phyloP scores from a whole-genome alignment of 2,329 filamentous ascomycete species.

The Lasiodiplodia sp. region DNA sequence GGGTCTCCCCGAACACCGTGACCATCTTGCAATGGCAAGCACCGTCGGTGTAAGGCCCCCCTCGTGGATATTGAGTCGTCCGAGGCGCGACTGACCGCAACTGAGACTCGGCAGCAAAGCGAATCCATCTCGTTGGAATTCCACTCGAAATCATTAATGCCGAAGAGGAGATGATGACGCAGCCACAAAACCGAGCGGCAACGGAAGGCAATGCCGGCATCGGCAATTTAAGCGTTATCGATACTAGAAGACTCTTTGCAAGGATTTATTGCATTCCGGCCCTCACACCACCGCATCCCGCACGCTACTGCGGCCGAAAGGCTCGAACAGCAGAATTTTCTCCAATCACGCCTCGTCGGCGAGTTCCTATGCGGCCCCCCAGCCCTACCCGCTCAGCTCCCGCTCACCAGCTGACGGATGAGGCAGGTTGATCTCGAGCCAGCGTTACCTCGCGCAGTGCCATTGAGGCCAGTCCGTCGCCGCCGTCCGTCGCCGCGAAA shows the following conservation, averaged over 20 bases:
- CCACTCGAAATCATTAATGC: too few species aligned
- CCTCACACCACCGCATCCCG: constrained; percentile 21
- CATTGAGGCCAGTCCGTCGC: background rate
- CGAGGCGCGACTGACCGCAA: background rate
- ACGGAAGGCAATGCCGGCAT: constrained; percentile 2
- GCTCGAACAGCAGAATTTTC: constrained; percentile 4
- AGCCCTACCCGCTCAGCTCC: constrained; percentile 18
- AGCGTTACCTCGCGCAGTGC: constrained; percentile 6
- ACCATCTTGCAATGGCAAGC: background rate
- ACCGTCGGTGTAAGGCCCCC: background rate
- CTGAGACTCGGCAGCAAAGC: background rate
- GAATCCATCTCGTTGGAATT: background rate
- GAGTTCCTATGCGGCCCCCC: background rate
- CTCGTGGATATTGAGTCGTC: background rate
- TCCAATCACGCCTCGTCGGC: constrained; percentile 21
- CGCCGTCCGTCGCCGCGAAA: background rate
- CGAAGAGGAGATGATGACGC: background rate
- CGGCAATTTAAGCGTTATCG: constrained; percentile 2
- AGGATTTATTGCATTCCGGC: background rate
- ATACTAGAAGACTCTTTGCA: constrained; percentile 1
- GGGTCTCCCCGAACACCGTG: constrained; percentile 10
- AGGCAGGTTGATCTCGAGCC: constrained; percentile 10
- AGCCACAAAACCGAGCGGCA: background rate
- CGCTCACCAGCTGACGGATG: constrained; percentile 4
- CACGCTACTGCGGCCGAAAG: constrained; percentile 6